Evolutionary conservation across 345 rosid species (phyloP).

Genomic region (Combretum micranthum): DNA sequence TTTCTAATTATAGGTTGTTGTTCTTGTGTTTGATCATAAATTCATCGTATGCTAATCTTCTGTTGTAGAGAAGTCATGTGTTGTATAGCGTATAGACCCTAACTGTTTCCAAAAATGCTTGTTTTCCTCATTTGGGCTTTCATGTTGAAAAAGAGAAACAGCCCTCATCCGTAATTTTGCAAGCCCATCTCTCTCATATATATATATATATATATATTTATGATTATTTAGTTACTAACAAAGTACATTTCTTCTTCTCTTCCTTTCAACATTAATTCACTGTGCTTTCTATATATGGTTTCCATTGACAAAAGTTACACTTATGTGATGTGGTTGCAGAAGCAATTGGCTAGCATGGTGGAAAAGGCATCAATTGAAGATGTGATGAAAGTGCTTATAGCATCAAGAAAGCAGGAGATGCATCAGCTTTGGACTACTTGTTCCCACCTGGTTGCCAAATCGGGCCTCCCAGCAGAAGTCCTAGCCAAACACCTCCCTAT

Average conservation of each 20-base stretch:
- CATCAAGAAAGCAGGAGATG: slow-evolving; percentile 97
- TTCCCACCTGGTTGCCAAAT: slow-evolving; percentile 92
- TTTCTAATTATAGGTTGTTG: too few relatives aligned
- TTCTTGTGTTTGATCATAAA: too few relatives aligned
- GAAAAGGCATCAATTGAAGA: slow-evolving; percentile 97
- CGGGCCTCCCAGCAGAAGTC: slow-evolving; percentile 90
- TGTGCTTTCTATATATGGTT: slow-evolving; percentile 7
- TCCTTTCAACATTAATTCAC: not conserved
- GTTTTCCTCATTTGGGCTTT: slow-evolving; percentile 57
- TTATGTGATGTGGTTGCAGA: slow-evolving; percentile 30
- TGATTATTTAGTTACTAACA: not conserved
- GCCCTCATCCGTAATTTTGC: slow-evolving; percentile 9
- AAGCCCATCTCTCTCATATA: not conserved
- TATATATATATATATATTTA: too few relatives aligned
- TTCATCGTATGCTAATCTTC: too few relatives aligned
- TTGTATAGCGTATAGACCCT: slow-evolving; percentile 25
- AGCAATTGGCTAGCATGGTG: slow-evolving; percentile 90
- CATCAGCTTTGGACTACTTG: slow-evolving; percentile 95
- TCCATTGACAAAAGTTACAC: not conserved
- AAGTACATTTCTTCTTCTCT: too few relatives aligned
- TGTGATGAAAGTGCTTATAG: slow-evolving; percentile 91
- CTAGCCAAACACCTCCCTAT: slow-evolving; percentile 86
- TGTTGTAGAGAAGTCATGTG: slow-evolving; percentile 40
- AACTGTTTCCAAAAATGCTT: slow-evolving; percentile 26
- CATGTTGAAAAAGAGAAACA: slow-evolving; percentile 13